Evolutionary conservation across 345 rosid species (phyloP), one percentile per base, ranked within the genome.

Genomic region (Moringa oleifera): DNA sequence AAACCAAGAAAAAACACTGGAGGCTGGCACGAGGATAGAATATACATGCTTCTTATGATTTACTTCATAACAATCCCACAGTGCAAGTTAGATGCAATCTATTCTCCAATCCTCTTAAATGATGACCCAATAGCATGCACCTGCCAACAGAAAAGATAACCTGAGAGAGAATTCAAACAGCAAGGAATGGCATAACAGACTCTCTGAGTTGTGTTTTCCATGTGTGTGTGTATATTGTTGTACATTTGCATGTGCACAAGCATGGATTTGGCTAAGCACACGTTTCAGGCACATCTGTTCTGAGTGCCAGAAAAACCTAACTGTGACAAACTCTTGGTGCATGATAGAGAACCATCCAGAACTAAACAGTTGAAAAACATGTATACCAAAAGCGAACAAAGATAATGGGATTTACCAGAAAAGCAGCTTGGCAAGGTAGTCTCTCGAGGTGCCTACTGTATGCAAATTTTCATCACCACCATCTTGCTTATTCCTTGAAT

Each of bases 101-200:
- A 79, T 83, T 89, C 78, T 92, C 98, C 87, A 92, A 75, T 63
- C 96, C 93, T 87, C 96, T 81, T 68, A 89, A 75, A 77, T 92
- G 96, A 81, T 89, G 96, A 70, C 96, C 98, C 73, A 92, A 51
- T 61, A 92, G 62, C 96, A 92, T 92, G 67, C 98, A 92, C 98
- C 96, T 92, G 83, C 71, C 54, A 68, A 0, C 55, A 62, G 63
- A 61, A 60, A 57, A 50, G 17, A 49, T 18, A 63, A 20, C 51
- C 36, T 64, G 55, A 61, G 45, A n/a, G 25, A 25, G 17, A 45
- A 56, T 25, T 57, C 31, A 33, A 25, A 23, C 52, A n/a, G n/a
- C n/a, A n/a, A n/a, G n/a, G n/a, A n/a, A n/a, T 37, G 21, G 13
- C 19, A 45, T 22, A 55, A 49, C 18, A 45, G 23, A 45, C n/a